phyloP scores from a whole-genome alignment of 331 rosid genomes.

The Pyracantha coccinea region DNA sequence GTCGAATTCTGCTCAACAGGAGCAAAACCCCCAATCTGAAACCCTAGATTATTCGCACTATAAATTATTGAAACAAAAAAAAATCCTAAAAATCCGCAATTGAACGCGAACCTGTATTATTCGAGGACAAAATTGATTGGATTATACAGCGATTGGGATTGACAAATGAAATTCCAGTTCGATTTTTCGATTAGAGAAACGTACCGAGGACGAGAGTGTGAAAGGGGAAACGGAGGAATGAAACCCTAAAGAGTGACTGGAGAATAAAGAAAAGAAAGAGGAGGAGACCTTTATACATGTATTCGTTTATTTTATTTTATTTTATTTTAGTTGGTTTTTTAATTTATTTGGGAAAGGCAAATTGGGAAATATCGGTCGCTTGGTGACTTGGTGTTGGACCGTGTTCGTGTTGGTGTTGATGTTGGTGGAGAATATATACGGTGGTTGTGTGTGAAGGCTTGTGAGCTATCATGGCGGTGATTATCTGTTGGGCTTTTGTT shows the following conservation, averaged over 20 bases:
- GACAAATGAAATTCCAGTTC: background rate
- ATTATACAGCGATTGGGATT: background rate
- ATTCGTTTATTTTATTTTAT: slow-evolving; percentile 3
- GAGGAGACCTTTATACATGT: slow-evolving; percentile 10
- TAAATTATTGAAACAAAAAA: background rate
- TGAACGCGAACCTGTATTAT: background rate
- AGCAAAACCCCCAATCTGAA: slow-evolving; percentile 31
- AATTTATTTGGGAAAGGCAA: too few relatives aligned
- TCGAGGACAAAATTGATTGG: background rate
- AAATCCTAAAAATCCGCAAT: background rate
- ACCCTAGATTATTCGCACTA: slow-evolving; percentile 37
- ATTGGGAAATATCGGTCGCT: too few relatives aligned
- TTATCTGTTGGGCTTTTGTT: too few relatives aligned
- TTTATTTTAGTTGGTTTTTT: background rate
- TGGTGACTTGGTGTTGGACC: too few relatives aligned
- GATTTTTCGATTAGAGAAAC: background rate
- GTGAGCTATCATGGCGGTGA: too few relatives aligned
- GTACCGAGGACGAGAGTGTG: background rate
- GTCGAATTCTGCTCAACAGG: slow-evolving; percentile 17
- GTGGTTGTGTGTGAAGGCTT: too few relatives aligned
- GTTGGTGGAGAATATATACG: too few relatives aligned
- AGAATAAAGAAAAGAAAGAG: slow-evolving; percentile 7
- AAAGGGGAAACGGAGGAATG: background rate
- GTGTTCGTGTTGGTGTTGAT: too few relatives aligned
- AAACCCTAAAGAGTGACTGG: slow-evolving; percentile 36